Base-by-base conservation (phyloP, 2,329 filamentous ascomycete species). In the Fusarium paranaense region DNA sequence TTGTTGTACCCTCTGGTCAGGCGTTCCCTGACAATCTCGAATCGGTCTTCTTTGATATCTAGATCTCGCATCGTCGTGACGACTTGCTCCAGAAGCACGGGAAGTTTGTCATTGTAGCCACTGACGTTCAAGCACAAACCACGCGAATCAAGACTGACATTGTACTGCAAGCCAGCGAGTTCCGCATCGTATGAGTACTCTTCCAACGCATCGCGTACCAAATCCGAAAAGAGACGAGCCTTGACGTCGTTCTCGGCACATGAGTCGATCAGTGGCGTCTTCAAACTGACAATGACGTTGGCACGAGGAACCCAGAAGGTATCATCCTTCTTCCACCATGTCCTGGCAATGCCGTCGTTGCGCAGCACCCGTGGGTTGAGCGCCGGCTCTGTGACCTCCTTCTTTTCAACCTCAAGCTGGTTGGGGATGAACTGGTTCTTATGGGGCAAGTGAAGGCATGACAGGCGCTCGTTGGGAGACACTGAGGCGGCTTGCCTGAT, bases 291-390 rank as follows among this genome's bases (percentile, higher is more conserved):
- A 74, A 95, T 90, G 20, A 98, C 86, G 68, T 95, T 97, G 5
- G 94, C 97, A 82, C 97, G 98, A 10, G 97, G 97, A 11, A 98
- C 97, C 95, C 96, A 98, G 83, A 98, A 99, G 0, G 92, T 95
- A 78, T 99, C 97, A 78, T 99, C 97, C 84, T 98, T 98, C 87
- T 99, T 99, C 87, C 92, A 98, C 97, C 97, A 99, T 4, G 94
- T 93, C 33, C 95, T 91, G 1, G 94, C 91, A 37, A 91, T 86
- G 7, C 92, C 88, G 75, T 98, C 96, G 77, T 97, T 95, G 75
- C 95, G 92, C 71, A 99, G 92, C 27, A 99, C 87, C 70, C 92
- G 93, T 0, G 97, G 97, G 1, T 91, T 87, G 64, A 93, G 88
- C 0, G 92, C 86, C 2, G 95, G 93, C 76, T 94, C 90, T 30